Base-by-base conservation (phyloP, 1,139 yeast species). In the Yamadazyma siamensis region DNA sequence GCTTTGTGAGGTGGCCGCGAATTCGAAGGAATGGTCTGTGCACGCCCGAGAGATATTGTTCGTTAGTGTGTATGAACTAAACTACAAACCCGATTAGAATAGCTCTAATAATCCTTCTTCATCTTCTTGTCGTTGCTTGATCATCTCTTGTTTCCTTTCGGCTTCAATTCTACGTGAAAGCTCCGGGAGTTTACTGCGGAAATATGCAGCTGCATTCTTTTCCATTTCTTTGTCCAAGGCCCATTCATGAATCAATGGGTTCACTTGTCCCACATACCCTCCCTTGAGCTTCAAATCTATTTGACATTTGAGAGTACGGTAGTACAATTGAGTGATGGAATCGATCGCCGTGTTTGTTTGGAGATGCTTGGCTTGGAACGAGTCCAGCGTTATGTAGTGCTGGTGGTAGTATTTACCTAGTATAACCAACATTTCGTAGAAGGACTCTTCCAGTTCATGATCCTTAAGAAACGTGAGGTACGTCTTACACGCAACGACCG, bases 211-310 rank as follows among this genome's bases (percentile, higher is more conserved):
- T 25, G 62, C 41, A 10, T 41, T 35, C 9, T 34, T 28, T 11
- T 36, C 40, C 72, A 66, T 66, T 11, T 29, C 28, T 3, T 43
- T 39, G 36, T 61, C 58, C 13, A 67, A 39, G n/a, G 61, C 41
- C 73, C 73, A 67, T 46, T 64, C 57, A 6, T 51, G 44, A 14
- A 65, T 56, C 23, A 66, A 46, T 6, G 60, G 61, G 3, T 40
- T 40, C 21, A 63, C 51, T 36, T 61, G 69, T 4, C 28, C 32
- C 3, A 32, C 9, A 7, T 26, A 18, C 6, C 55, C 52, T 5
- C 48, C 33, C 15, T 49, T 41, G 39, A 69, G 59, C 38, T 61
- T 63, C 24, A 41, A 32, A 13, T 56, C 52, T 9, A 66, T 47
- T 21, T 64, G 44, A 5, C 43, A 35, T 31, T 51, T 52, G 46